A percentile compares a stretch with the other conserved stretches of the same genome.
phyloP scores from a whole-genome alignment of 495 filamentous ascomycete species.

The Geopyxis carbonaria region DNA sequence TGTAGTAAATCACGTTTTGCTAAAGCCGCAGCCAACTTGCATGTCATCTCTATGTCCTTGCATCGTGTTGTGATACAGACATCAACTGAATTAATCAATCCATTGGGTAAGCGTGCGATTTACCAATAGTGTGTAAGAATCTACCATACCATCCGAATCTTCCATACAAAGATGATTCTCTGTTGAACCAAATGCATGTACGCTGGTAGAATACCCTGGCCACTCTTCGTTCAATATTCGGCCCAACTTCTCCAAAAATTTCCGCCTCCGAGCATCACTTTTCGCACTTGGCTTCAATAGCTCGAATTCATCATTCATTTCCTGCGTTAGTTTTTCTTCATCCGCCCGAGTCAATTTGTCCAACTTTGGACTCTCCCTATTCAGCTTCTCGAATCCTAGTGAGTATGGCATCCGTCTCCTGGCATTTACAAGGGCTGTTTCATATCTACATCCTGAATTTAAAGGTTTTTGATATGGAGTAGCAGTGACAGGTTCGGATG shows the following conservation, averaged over 20 bases:
- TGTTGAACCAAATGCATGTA: constrained; percentile 90
- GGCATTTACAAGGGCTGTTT: constrained; percentile 56
- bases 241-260: constrained; percentile 71
- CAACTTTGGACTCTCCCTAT: constrained; percentile 49
- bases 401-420: constrained; percentile 79
- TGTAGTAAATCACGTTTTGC: constrained; percentile 49
- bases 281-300: constrained; percentile 65
- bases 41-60: constrained; percentile 70
- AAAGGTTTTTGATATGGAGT: constrained; percentile 45
- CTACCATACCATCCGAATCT: constrained; percentile 73
- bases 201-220: constrained; percentile 78
- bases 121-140: background rate
- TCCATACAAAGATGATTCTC: constrained; percentile 89
- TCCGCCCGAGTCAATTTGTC: constrained; percentile 53
- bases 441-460: constrained; percentile 56
- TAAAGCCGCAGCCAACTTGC: constrained; percentile 68
- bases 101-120: background rate
- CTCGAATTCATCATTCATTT: constrained; percentile 71
- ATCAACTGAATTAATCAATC: constrained; percentile 58
- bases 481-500: constrained; percentile 66
- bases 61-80: constrained; percentile 88
- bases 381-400: constrained; percentile 57
- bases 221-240: constrained; percentile 72
- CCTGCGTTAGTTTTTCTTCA: constrained; percentile 56
- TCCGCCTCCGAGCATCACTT: constrained; percentile 54